A percentile compares a stretch with the other conserved stretches of the same genome.
These are phyloP conservation scores for Globisporangium polare DNA, from an alignment of 352 stramenopile species.

Conservation along the genomic window DNA sequence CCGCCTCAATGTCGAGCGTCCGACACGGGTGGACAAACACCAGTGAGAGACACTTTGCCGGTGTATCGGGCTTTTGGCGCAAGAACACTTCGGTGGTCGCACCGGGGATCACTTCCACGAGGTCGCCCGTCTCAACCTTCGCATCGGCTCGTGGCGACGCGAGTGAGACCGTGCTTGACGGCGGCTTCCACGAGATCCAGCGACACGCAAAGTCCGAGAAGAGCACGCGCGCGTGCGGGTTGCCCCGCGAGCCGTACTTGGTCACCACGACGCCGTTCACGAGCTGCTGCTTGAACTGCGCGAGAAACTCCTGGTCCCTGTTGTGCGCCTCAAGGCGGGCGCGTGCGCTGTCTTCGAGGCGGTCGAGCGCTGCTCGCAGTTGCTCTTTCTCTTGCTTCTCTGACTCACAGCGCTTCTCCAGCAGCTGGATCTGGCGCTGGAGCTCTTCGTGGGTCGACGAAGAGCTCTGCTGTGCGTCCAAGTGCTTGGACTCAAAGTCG, in stretches of 20 bases:
- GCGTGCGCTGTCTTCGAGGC: slow-evolving; percentile 26
- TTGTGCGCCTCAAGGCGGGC: slow-evolving; percentile 22
- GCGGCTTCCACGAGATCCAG: slow-evolving; percentile 58
- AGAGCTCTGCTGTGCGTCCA: slow-evolving; percentile 8
- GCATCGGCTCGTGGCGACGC: slow-evolving; percentile 37
- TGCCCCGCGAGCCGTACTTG: slow-evolving; percentile 49
- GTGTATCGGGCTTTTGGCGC: slow-evolving; percentile 26
- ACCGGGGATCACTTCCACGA: slow-evolving; percentile 46
- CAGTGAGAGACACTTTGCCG: slow-evolving; percentile 55
- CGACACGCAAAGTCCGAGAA: slow-evolving; percentile 49
- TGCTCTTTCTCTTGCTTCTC: slow-evolving; percentile 27
- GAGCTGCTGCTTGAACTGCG: slow-evolving; percentile 57
- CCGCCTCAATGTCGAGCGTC: slow-evolving; percentile 60
- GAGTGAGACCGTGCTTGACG: slow-evolving; percentile 22
- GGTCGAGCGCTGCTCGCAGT: slow-evolving; percentile 28
- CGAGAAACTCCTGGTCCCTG: slow-evolving; percentile 40
- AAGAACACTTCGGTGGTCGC: slow-evolving; percentile 47
- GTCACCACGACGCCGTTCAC: slow-evolving; percentile 43
- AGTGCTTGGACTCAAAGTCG: background rate
- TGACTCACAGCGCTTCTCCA: slow-evolving; percentile 19
- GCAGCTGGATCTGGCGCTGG: slow-evolving; percentile 19
- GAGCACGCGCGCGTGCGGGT: slow-evolving; percentile 45
- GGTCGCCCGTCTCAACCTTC: slow-evolving; percentile 44
- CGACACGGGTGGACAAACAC: slow-evolving; percentile 68
- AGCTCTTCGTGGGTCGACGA: slow-evolving; percentile 19